Percentiles rank a stretch among this genome's conserved stretches.
Conservation (phyloP, 2,329 filamentous ascomycete genomes). For the Claviceps purpurea region DNA sequence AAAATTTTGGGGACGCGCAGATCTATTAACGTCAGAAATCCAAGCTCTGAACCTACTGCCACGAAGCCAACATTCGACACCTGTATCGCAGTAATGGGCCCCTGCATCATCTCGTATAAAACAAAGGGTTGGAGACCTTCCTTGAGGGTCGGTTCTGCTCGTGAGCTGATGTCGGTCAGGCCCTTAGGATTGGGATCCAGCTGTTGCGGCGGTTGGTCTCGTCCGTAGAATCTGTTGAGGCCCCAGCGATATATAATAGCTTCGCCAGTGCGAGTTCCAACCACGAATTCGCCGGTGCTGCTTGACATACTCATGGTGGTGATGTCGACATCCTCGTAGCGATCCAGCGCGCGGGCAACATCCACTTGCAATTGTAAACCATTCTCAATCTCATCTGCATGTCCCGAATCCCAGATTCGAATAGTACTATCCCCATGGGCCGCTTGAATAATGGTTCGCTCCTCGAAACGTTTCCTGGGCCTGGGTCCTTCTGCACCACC, state of each 20-base stretch:
- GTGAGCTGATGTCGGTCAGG: constrained; percentile 59
- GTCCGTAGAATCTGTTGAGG: constrained; percentile 59
- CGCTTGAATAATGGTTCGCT: constrained; percentile 71
- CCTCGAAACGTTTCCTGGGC: constrained; percentile 63
- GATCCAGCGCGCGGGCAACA: constrained; percentile 65
- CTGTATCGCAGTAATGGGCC: constrained; percentile 63
- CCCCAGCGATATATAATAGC: constrained; percentile 79
- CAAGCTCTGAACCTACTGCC: constrained; percentile 72
- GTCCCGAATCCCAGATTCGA: constrained; percentile 85
- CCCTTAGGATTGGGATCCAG: constrained; percentile 51
- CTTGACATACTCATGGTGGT: constrained; percentile 68
- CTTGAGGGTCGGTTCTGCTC: constrained; percentile 59
- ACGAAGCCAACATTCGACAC: constrained; percentile 92
- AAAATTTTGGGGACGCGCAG: constrained; percentile 78
- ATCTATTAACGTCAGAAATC: constrained; percentile 71
- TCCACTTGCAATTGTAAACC: constrained; percentile 70
- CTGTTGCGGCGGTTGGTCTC: constrained; percentile 34
- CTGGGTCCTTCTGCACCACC: constrained; percentile 64
- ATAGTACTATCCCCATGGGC: constrained; percentile 85
- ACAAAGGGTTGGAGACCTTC: constrained; percentile 71
- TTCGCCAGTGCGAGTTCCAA: constrained; percentile 73
- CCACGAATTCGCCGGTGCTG: constrained; percentile 72
- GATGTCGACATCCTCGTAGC: constrained; percentile 65
- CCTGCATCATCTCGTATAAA: constrained; percentile 72
- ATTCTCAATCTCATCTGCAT: constrained; percentile 90